Evolutionary conservation across 2,329 filamentous ascomycete species (phyloP).

Genomic region (Fusarium caatingaense): DNA sequence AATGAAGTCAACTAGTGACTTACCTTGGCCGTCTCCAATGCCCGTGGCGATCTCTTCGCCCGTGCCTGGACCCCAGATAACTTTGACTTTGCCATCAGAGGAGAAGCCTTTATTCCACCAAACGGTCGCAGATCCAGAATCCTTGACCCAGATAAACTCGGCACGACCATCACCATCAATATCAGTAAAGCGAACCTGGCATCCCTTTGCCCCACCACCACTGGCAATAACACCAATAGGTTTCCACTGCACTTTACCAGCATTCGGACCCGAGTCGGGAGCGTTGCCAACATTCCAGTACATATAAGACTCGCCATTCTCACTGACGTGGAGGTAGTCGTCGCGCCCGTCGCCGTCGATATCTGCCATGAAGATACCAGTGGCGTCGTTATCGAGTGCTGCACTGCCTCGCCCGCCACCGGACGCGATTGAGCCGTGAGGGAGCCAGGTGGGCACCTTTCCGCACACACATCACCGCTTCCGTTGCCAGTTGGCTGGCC

Average conservation of each 20-base stretch:
- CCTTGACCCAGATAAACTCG: neutral
- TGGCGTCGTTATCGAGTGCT: no score
- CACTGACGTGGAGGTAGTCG: neutral
- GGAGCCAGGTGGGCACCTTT: neutral
- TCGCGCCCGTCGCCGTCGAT: neutral
- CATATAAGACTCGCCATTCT: neutral
- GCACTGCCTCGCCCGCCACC: neutral
- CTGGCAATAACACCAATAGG: neutral
- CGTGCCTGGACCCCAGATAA: neutral
- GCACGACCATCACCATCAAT: neutral
- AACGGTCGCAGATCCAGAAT: neutral
- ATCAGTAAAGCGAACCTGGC: neutral
- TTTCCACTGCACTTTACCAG: neutral
- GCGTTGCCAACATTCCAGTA: neutral
- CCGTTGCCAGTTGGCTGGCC: neutral
- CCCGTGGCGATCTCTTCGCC: neutral
- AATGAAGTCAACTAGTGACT: neutral
- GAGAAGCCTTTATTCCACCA: neutral
- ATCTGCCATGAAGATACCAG: neutral
- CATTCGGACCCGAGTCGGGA: neutral
- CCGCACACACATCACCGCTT: no score
- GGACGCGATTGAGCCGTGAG: neutral
- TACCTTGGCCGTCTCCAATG: neutral
- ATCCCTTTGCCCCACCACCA: neutral
- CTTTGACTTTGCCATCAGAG: neutral